Evolutionary conservation across 345 rosid species (phyloP).

Genomic region (Citrus sp.): DNA sequence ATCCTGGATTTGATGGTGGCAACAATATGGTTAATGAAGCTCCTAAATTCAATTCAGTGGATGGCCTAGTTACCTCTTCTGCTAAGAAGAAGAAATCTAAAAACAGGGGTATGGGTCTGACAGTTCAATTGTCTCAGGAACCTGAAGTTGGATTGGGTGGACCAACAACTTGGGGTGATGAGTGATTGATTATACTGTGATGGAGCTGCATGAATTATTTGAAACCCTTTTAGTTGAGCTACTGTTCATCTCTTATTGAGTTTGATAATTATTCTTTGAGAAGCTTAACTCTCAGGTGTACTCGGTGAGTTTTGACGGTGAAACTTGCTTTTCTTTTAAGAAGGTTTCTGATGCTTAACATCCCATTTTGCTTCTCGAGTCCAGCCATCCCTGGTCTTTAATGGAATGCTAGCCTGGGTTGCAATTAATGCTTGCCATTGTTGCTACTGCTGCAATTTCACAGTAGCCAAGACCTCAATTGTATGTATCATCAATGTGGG

Average conservation of each 20-base stretch:
- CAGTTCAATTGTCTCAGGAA: too few species aligned
- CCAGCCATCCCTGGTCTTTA: neutral
- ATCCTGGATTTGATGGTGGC: slow-evolving; percentile 11
- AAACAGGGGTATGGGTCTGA: too few species aligned
- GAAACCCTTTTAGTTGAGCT: neutral
- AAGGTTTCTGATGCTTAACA: neutral
- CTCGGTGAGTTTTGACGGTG: neutral
- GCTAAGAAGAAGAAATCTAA: too few species aligned
- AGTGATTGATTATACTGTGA: neutral
- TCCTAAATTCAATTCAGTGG: too few species aligned
- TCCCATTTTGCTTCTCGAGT: neutral
- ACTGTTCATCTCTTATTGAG: neutral
- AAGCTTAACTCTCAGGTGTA: neutral
- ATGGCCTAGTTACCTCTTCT: too few species aligned
- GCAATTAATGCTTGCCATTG: neutral
- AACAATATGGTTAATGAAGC: neutral
- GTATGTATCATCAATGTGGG: neutral
- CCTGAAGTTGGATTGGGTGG: too few species aligned
- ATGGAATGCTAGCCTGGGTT: neutral
- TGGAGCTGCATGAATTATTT: neutral
- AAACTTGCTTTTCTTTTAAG: neutral
- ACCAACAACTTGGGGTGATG: neutral
- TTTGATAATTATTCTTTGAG: neutral
- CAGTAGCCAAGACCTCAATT: neutral
- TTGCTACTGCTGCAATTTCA: neutral